Percentiles rank a stretch among this genome's conserved stretches.
These are phyloP conservation scores for Ilex asprella DNA, from an alignment of 257 asterid species.

Conservation along the genomic window DNA sequence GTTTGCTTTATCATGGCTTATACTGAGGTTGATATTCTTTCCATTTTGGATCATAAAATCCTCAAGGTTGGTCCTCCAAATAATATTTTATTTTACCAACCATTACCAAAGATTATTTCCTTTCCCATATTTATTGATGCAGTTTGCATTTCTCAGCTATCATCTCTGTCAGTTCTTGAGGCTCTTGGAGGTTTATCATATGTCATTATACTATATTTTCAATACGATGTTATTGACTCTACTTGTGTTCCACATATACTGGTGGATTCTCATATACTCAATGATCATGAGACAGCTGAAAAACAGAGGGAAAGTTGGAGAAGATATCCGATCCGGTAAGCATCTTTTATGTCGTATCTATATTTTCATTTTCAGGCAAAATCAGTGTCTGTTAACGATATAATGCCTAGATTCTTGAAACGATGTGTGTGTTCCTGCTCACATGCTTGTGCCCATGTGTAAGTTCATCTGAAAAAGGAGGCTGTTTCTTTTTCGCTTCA, in stretches of 20 bases:
- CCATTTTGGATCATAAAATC: conserved; percentile 63
- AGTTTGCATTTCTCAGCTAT: conserved; percentile 46
- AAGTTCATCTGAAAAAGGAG: no score
- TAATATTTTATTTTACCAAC: no score
- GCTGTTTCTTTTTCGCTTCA: no score
- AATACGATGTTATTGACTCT: conserved; percentile 72
- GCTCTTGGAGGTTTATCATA: conserved; percentile 30
- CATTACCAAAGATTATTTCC: background rate
- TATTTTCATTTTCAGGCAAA: no score
- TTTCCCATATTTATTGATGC: conserved; percentile 24
- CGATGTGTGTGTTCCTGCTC: no score
- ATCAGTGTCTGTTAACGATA: no score
- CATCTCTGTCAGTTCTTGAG: conserved; percentile 37
- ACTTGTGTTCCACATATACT: conserved; percentile 82
- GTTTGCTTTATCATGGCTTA: conserved; percentile 79
- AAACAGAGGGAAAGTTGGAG: conserved; percentile 88
- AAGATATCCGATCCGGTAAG: conserved; percentile 94
- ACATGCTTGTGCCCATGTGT: no score
- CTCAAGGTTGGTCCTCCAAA: conserved; percentile 4
- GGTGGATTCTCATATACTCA: conserved; percentile 88
- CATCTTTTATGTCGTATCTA: conserved; percentile 1
- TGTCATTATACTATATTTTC: conserved; percentile 60
- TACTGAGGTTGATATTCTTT: conserved; percentile 71
- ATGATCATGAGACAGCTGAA: conserved; percentile 80
- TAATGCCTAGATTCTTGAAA: no score